Base-by-base conservation (phyloP, 768 basidiomycete species). In the Auriscalpium microsporum region DNA sequence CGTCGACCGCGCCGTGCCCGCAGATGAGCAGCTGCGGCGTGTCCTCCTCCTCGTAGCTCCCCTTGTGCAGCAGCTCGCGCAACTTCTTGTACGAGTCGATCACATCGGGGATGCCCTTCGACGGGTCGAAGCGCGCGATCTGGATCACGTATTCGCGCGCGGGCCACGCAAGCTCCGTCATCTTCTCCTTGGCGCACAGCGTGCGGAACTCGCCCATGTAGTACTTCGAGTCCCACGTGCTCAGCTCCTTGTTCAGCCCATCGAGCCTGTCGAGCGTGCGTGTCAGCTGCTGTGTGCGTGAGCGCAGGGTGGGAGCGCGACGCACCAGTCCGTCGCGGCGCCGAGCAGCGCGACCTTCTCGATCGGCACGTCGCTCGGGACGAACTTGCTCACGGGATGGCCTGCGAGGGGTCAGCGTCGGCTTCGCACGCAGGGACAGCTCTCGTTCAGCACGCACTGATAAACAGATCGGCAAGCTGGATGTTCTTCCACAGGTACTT, bases 401-500 rank as follows among this genome's bases (percentile, higher is more conserved):
- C 78, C 81, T 80, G 52, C 48, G 50, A 36, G 56, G 37, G 35
- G 47, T 45, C 58, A 19, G 3, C 10, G 40, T 54, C 11, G 9
- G 44, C 14, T 33, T 16, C 19, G 7, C 49, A 16, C 16, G 7
- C 17, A 36, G 11, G 4, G n/a, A 16, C 28, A 4, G 45, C 8
- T 8, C 36, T 14, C 6, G 17, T 2, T n/a, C 36, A 23, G 53
- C 11, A 71, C 78, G 62, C 56, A 84, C 87, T 83, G 81, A 95
- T 86, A 75, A 95, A 96, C 64, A 94, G 69, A 73, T 96, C 94
- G 45, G 90, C 86, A 34, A 86, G 77, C 67, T 91, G 78, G 65
- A 97, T 92, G 70, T 90, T 93, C 63, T 90, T 85, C 87, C 88
- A 96, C 13, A 97, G 79, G 71, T 93, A 97, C 64, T 94, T 81